Evolutionary conservation across 306 rosid species (phyloP), one percentile per base, ranked within the genome.

Genomic region (Astragalus membranaceus): DNA sequence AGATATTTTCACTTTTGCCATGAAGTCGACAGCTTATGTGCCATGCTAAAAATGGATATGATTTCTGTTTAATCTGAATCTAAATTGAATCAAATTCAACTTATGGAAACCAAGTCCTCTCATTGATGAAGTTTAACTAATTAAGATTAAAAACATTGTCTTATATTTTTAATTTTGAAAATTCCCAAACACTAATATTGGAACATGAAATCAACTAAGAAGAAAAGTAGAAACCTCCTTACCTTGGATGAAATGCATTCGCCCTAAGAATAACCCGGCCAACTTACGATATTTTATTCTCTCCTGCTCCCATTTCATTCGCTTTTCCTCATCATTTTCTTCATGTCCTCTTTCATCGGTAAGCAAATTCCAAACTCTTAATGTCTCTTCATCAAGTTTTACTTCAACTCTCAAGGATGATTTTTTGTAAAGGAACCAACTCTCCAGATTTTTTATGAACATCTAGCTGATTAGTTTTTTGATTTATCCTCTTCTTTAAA

Each of bases 321-420:
- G 15, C 35, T 46, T 70, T 10, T 3, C 6, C 50, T 78, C 73
- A 35, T 78, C 79, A 17, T 15, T 36, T 10, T 81, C 77, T 0
- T 70, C 67, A 0, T 57, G n/a, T 13, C 16, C 33, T 10, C 46
- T 69, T 15, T 36, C 73, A 37, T 73, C 47, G 62, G 64, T 12
- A 2, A 84, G 17, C 7, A 76, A 30, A 12, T 65, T 66, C 89
- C 89, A 88, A 9, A 74, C 73, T 13, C 60, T 69, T 15, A 56
- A 8, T 0, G 72, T 72, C 29, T 78, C 74, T n/a, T 75, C 13
- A 10, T 74, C 84, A 32, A 70, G 47, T 1, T 67, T 11, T 9
- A 81, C 42, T 6, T 75, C 57, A n/a, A 10, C 29, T 1, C 2
- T 29, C 6, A 2, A 0, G 0, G 17, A 12, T 35, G 32, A 6